Conservation (phyloP, 805 yeast genomes). For the Candida boleticola region DNA sequence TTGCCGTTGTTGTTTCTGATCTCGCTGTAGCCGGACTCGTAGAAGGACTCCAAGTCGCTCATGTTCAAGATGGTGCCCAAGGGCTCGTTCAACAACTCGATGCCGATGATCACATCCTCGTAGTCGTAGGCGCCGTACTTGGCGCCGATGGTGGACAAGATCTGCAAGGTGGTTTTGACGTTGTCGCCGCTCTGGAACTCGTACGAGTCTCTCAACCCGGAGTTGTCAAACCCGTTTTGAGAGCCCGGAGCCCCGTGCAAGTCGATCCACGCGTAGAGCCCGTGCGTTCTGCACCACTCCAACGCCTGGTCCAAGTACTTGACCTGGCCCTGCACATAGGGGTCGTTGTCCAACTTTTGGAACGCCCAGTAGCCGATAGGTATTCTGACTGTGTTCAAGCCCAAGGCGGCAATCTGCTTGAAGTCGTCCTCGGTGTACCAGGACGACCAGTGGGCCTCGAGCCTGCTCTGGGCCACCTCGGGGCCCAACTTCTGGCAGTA, state of each 20-base stretch:
- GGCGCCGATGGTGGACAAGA: conserved; percentile 51
- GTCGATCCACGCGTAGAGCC: conserved; percentile 83
- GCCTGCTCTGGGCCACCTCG: conserved; percentile 48
- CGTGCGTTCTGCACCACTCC: conserved; percentile 63
- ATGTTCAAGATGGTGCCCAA: conserved; percentile 67
- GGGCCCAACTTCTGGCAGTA: conserved; percentile 60
- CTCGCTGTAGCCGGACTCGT: conserved; percentile 58
- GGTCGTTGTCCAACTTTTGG: conserved; percentile 58
- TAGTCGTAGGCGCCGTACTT: conserved; percentile 64
- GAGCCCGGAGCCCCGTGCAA: conserved; percentile 97
- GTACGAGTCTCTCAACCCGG: conserved; percentile 70
- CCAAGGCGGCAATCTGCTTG: conserved; percentile 51
- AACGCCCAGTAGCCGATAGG: conserved; percentile 98
- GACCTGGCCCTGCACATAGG: conserved; percentile 83
- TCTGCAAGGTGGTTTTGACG: conserved; percentile 52
- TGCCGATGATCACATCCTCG: conserved; percentile 74
- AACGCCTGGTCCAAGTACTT: conserved; percentile 73
- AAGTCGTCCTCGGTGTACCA: conserved; percentile 79
- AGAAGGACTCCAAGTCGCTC: conserved; percentile 57
- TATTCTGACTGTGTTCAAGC: conserved; percentile 82
- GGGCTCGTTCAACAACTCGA: conserved; percentile 89
- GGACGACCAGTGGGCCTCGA: conserved; percentile 72
- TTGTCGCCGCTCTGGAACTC: conserved; percentile 58
- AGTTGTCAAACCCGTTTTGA: conserved; percentile 94
- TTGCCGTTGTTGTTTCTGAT: conserved; percentile 52